These are phyloP conservation scores for Casuarina glauca DNA, from an alignment of 306 rosid genomes.

Conservation along the genomic window DNA sequence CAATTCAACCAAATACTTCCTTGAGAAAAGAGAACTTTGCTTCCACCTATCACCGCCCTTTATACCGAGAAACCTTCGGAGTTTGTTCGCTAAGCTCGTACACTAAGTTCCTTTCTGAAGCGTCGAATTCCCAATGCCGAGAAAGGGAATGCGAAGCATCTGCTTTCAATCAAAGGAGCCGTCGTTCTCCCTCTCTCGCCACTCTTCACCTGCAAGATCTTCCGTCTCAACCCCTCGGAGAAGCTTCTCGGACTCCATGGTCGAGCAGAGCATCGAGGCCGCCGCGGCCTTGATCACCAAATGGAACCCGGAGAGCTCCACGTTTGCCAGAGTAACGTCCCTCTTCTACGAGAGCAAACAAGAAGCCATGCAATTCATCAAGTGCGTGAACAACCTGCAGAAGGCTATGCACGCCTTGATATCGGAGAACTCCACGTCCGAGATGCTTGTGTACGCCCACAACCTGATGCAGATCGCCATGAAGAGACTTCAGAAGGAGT, in stretches of 20 bases:
- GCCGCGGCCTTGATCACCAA: slow-evolving; percentile 50
- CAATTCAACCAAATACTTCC: not conserved
- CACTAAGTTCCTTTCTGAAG: no score
- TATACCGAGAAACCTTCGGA: not conserved
- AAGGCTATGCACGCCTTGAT: slow-evolving; percentile 58
- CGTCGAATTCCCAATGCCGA: slow-evolving; percentile 32
- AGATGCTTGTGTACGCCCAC: slow-evolving; percentile 46
- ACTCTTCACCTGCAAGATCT: slow-evolving; percentile 29
- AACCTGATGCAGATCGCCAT: slow-evolving; percentile 68
- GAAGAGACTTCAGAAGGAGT: slow-evolving; percentile 72
- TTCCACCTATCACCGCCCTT: not conserved
- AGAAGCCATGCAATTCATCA: slow-evolving; percentile 58
- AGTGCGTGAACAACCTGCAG: slow-evolving; percentile 57
- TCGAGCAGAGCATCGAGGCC: slow-evolving; percentile 35
- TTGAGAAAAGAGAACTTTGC: not conserved
- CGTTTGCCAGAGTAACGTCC: slow-evolving; percentile 63
- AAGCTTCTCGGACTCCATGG: slow-evolving; percentile 31
- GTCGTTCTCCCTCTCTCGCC: slow-evolving; percentile 28
- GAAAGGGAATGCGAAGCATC: slow-evolving; percentile 54
- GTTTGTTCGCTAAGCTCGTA: no score
- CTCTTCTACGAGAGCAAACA: slow-evolving; percentile 54
- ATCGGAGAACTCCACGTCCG: slow-evolving; percentile 37
- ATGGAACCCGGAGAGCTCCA: slow-evolving; percentile 63
- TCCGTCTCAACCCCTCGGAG: slow-evolving; percentile 29
- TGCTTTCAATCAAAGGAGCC: slow-evolving; percentile 44